These are phyloP conservation scores for Teratosphaeria gauchensis DNA, from an alignment of 2,329 filamentous ascomycete species.

Conservation along the genomic window DNA sequence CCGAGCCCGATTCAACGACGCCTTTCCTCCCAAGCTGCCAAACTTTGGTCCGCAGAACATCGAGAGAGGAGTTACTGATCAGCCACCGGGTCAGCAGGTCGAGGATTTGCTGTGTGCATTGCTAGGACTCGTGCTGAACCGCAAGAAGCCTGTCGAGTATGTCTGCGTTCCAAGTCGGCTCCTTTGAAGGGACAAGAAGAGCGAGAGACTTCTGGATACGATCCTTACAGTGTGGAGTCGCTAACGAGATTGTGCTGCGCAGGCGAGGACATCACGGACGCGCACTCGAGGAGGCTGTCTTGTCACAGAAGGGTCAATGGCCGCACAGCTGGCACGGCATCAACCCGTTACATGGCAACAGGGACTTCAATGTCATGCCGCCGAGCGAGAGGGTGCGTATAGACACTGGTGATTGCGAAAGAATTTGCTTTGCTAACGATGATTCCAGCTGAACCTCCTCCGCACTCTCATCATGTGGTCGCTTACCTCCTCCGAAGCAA, in stretches of 20 bases:
- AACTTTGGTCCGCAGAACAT: conserved; percentile 94
- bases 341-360: conserved; percentile 72
- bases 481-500: conserved; percentile 72
- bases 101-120: conserved; percentile 86
- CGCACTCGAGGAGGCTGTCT: conserved; percentile 86
- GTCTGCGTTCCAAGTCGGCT: conserved; percentile 29
- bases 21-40: conserved; percentile 74
- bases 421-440: neutral
- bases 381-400: conserved; percentile 65
- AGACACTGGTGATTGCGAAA: neutral
- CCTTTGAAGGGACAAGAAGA: conserved; percentile 5
- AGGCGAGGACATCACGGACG: conserved; percentile 89
- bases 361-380: conserved; percentile 72
- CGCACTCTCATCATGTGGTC: conserved; percentile 81
- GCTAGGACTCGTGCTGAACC: conserved; percentile 78
- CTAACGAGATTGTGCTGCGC: conserved; percentile 24
- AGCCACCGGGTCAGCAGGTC: conserved; percentile 69
- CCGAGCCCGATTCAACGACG: conserved; percentile 81
- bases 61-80: conserved; percentile 72
- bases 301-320: conserved; percentile 81
- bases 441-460: conserved; percentile 64
- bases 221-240: neutral
- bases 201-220: neutral
- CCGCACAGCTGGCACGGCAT: conserved; percentile 69
- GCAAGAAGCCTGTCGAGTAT: conserved; percentile 98